These are phyloP conservation scores for Pseudoturritis turrita DNA, from an alignment of 345 rosid species.

Conservation along the genomic window DNA sequence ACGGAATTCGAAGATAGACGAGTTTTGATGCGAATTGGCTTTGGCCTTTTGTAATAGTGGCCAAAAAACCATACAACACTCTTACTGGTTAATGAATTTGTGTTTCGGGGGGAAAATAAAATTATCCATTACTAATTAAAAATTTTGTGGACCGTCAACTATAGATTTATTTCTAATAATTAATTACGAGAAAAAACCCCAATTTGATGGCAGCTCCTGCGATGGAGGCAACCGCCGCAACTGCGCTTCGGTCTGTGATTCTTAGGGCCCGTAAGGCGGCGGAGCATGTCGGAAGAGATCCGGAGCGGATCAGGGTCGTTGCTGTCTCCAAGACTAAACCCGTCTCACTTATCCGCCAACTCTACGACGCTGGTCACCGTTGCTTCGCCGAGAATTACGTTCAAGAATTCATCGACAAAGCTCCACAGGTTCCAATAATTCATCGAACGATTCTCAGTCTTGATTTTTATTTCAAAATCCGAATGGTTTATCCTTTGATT, in stretches of 20 bases:
- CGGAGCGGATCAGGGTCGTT: conserved; percentile 58
- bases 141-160: too few species aligned
- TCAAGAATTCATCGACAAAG: conserved; percentile 82
- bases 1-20: too few species aligned
- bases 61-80: too few species aligned
- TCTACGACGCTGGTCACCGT: conserved; percentile 89
- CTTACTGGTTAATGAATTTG: too few species aligned
- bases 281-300: conserved; percentile 44
- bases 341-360: conserved; percentile 73
- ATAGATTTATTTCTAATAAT: not conserved
- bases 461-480: too few species aligned
- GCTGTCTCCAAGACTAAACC: conserved; percentile 88
- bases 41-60: too few species aligned
- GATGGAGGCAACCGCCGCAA: conserved; percentile 47
- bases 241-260: conserved; percentile 70
- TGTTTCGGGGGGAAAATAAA: too few species aligned
- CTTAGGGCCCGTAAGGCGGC: conserved; percentile 69
- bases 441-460: not conserved
- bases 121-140: too few species aligned
- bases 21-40: too few species aligned
- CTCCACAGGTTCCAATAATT: conserved; percentile 77
- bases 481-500: too few species aligned
- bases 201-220: conserved; percentile 54
- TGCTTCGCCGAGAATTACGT: conserved; percentile 87
- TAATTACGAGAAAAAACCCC: not conserved